Evolutionary conservation across 1,284 basidiomycete species (phyloP), one percentile per base, ranked within the genome.

Genomic region (Moesziomyces antarcticus): DNA sequence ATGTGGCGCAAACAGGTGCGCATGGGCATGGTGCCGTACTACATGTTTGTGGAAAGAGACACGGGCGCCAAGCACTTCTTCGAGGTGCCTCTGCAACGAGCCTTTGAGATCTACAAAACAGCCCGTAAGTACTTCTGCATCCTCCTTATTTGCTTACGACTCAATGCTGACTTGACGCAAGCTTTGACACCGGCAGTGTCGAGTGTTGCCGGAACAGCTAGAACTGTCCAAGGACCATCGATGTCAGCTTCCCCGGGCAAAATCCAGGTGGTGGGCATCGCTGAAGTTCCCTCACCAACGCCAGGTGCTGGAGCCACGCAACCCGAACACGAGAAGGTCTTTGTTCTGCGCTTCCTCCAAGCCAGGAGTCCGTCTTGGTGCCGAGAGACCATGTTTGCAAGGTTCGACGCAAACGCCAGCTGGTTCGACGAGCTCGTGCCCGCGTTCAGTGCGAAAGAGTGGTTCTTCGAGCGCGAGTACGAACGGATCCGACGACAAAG

Each of bases 401-500:
- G 50, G 8, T 52, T 52, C 50, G 50, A 52, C 24, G 37, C 37
- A 3, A 18, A 52, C 5, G 50, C 40, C 5, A 52, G 40, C 16
- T 52, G 50, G 50, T 52, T 52, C n/a, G 50, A 52, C 50, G 25
- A 52, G 18, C 50, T 52, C 16, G 6, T 0, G 16, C 50, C 50
- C 3, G 50, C 50, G 0, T 52, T 52, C 18, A 40, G 50, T 10
- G 40, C 37, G 18, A 22, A 52, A 7, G 16, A 21, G 24, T 52
- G 50, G 50, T 52, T 52, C 50, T 52, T 52, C 24, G 40, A 52
- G n/a, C 30, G 37, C 50, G 50, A 52, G 50, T 52, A 52, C 25
- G 37, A 24, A 1, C 37, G 25, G 21, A 52, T 52, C n/a, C 50
- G 50, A 9, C 16, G 20, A n/a, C 22, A 14, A 25, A n/a, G 30